phyloP scores from a whole-genome alignment of 1,284 basidiomycete genomes.

The Moesziomyces sp. region DNA sequence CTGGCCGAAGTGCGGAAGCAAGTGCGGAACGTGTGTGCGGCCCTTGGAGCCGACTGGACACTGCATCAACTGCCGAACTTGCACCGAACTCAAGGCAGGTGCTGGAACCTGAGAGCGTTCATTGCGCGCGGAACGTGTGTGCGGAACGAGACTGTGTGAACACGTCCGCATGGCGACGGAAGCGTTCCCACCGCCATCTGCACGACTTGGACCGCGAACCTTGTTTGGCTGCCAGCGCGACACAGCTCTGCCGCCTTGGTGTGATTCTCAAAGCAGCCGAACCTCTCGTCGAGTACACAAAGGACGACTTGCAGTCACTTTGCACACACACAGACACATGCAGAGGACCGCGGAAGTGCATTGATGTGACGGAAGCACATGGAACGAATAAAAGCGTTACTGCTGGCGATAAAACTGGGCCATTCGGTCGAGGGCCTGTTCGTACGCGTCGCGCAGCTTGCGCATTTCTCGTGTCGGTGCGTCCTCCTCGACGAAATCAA shows the following conservation, averaged over 20 bases:
- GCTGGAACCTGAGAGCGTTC: not conserved
- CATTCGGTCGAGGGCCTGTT: constrained; percentile 48
- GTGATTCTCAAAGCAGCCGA: not conserved
- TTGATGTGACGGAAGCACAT: not conserved
- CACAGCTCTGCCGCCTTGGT: not conserved
- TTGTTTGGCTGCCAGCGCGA: not conserved
- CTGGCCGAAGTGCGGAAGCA: not conserved
- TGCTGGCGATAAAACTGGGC: constrained; percentile 46
- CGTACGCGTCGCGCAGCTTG: constrained; percentile 35
- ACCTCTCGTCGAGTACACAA: not conserved
- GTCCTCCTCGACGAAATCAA: constrained; percentile 39
- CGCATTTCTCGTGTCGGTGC: constrained; percentile 22
- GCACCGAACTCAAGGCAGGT: not conserved
- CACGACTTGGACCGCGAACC: not conserved
- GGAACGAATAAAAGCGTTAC: not conserved
- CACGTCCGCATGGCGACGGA: not conserved
- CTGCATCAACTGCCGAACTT: not conserved
- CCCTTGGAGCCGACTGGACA: not conserved
- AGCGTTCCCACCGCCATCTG: not conserved
- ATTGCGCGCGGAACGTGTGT: not conserved
- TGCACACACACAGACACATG: not conserved
- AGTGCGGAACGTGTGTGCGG: not conserved
- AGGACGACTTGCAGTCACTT: too few species aligned
- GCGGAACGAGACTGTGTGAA: not conserved
- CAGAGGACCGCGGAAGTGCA: not conserved